phyloP scores from a whole-genome alignment of 805 yeast species.

The Barnettozyma wickerhamii region DNA sequence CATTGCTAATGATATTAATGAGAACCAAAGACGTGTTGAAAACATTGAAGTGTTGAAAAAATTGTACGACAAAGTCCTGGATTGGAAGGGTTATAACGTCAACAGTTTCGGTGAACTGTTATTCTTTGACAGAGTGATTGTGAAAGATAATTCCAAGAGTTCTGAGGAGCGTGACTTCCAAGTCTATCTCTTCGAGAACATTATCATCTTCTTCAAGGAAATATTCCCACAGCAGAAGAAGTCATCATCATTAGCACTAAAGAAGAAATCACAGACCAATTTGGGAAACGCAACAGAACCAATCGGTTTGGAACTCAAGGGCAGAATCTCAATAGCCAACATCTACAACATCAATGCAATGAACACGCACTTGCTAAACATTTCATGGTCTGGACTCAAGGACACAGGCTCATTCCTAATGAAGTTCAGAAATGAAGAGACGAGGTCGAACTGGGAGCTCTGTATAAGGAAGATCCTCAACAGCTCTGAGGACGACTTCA shows the following conservation, averaged over 20 bases:
- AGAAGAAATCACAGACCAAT: constrained; percentile 32
- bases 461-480: constrained; percentile 48
- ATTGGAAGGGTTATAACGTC: constrained; percentile 89
- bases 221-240: constrained; percentile 40
- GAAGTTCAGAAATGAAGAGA: constrained; percentile 80
- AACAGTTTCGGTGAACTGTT: constrained; percentile 81
- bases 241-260: constrained; percentile 43
- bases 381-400: constrained; percentile 80
- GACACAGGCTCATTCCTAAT: constrained; percentile 85
- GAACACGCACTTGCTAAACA: constrained; percentile 54
- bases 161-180: constrained; percentile 80
- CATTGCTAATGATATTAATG: constrained; percentile 86
- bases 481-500: constrained; percentile 27
- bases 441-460: constrained; percentile 74
- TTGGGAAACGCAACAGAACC: constrained; percentile 18
- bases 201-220: constrained; percentile 62
- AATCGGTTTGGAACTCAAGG: constrained; percentile 59
- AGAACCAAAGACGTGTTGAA: constrained; percentile 89
- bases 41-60: constrained; percentile 68
- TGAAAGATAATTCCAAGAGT: constrained; percentile 48
- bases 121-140: constrained; percentile 66
- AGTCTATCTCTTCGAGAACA: constrained; percentile 81
- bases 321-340: constrained; percentile 76
- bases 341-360: constrained; percentile 42
- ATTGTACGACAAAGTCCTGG: constrained; percentile 68